Conservation (phyloP, 805 yeast genomes). For the Myxozyma vanderwaltii region DNA sequence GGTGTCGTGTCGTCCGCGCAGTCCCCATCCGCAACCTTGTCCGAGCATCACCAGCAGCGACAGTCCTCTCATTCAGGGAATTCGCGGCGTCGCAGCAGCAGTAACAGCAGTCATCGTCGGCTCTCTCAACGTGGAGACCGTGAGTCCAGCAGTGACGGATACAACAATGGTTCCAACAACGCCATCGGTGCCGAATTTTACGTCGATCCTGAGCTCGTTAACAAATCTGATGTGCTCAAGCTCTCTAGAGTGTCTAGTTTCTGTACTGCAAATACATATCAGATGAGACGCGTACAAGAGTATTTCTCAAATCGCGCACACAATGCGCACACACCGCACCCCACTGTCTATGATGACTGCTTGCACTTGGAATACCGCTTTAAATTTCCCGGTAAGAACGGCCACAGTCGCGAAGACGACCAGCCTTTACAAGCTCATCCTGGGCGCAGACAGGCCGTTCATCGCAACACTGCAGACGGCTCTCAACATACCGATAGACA, state of each 20-base stretch:
- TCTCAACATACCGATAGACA: not conserved
- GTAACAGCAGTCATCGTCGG: conserved; percentile 48
- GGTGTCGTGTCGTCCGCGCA: not conserved
- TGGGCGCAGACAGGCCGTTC: not conserved
- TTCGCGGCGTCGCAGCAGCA: conserved; percentile 3
- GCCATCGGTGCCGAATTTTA: conserved; percentile 9
- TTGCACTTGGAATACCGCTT: conserved; percentile 52
- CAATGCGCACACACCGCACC: conserved; percentile 58
- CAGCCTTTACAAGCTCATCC: conserved; percentile 7
- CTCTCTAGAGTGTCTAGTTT: conserved; percentile 95
- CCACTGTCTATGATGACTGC: conserved; percentile 92
- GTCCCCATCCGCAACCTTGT: not conserved
- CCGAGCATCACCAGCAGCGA: not conserved
- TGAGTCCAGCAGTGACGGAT: not conserved
- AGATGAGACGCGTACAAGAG: conserved; percentile 80
- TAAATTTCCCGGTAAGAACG: conserved; percentile 3
- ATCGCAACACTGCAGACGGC: conserved; percentile 1
- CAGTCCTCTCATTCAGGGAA: conserved; percentile 9
- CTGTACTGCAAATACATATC: conserved; percentile 91
- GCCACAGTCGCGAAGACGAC: conserved; percentile 1
- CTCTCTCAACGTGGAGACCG: conserved; percentile 44
- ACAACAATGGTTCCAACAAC: conserved; percentile 3
- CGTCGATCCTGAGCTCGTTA: conserved; percentile 13
- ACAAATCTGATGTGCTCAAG: conserved; percentile 73
- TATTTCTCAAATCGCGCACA: conserved; percentile 74